Percentiles rank a stretch among this genome's conserved stretches.
Conservation (phyloP, 768 basidiomycete species). For the Suillus ampliporus region DNA sequence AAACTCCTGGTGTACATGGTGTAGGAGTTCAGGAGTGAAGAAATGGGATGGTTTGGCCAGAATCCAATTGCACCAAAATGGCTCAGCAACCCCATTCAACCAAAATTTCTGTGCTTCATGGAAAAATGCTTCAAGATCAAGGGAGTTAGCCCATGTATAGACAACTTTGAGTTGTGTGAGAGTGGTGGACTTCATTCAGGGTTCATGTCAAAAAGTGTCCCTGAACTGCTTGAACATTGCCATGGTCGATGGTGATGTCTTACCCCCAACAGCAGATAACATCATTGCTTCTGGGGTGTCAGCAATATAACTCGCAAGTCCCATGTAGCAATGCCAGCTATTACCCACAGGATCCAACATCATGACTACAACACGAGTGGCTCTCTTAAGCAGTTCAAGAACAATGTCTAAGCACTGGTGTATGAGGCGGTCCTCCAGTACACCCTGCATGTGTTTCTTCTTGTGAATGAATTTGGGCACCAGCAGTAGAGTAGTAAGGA, state of each 20-base stretch:
- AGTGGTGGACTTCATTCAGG: too few species aligned
- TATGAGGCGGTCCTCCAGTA: conserved; percentile 33
- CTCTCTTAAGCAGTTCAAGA: conserved; percentile 34
- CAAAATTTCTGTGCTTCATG: conserved; percentile 1
- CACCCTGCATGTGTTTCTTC: conserved; percentile 21
- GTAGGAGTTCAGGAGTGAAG: too few species aligned
- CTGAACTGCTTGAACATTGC: too few species aligned
- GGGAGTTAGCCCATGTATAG: conserved; percentile 15
- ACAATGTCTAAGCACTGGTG: conserved; percentile 40
- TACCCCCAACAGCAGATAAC: conserved; percentile 35
- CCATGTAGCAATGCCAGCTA: conserved; percentile 32
- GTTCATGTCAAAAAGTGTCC: conserved; percentile 1
- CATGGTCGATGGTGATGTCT: too few species aligned
- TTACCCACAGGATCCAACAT: conserved; percentile 34
- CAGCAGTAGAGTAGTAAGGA: too few species aligned
- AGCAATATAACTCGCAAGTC: conserved; percentile 36
- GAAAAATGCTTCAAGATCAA: not conserved
- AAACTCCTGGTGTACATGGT: too few species aligned
- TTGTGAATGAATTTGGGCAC: too few species aligned
- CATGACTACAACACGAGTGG: conserved; percentile 32
- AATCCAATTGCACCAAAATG: too few species aligned
- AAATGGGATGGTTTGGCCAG: too few species aligned
- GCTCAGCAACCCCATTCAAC: conserved; percentile 38
- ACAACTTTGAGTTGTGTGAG: not conserved
- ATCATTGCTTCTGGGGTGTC: conserved; percentile 39